These are phyloP conservation scores for Phytophthora multivora DNA, from an alignment of 352 stramenopile species.

Conservation along the genomic window DNA sequence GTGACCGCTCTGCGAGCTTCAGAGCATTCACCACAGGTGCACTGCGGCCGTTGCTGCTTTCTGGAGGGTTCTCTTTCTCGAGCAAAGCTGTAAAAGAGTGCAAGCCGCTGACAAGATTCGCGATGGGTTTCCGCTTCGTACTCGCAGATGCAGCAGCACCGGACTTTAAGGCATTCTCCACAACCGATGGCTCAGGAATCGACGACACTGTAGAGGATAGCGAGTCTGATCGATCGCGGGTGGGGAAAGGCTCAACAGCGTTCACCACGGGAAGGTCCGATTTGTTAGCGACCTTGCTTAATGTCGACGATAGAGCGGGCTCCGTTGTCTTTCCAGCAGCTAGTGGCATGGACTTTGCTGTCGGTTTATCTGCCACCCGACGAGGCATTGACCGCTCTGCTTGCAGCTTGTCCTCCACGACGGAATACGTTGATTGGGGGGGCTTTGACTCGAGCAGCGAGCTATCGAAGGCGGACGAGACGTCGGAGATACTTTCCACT, in stretches of 20 bases:
- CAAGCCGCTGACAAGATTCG: slow-evolving; percentile 74
- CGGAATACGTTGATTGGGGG: slow-evolving; percentile 14
- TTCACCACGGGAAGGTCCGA: neutral
- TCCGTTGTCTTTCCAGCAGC: slow-evolving; percentile 2
- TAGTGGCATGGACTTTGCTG: slow-evolving; percentile 15
- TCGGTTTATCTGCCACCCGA: slow-evolving; percentile 10
- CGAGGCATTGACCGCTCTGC: slow-evolving; percentile 7
- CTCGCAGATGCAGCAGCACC: slow-evolving; percentile 10
- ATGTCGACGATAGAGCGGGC: neutral
- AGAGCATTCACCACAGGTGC: slow-evolving; percentile 67
- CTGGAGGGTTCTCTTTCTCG: slow-evolving; percentile 51
- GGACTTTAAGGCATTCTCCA: slow-evolving; percentile 28
- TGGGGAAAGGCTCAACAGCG: neutral
- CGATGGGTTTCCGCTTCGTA: slow-evolving; percentile 39
- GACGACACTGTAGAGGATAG: slow-evolving; percentile 63
- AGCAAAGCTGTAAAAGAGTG: slow-evolving; percentile 79
- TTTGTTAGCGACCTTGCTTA: neutral
- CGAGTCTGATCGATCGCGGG: slow-evolving; percentile 40
- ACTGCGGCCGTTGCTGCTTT: slow-evolving; percentile 38
- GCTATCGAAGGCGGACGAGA: slow-evolving; percentile 16
- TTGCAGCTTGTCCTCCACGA: slow-evolving; percentile 19
- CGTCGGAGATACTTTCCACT: slow-evolving; percentile 16
- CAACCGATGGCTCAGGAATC: slow-evolving; percentile 42
- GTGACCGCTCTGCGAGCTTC: slow-evolving; percentile 72
- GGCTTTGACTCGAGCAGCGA: slow-evolving; percentile 5